These are phyloP conservation scores for Austropuccinia psidii DNA, from an alignment of 1,284 basidiomycete species.

Conservation along the genomic window DNA sequence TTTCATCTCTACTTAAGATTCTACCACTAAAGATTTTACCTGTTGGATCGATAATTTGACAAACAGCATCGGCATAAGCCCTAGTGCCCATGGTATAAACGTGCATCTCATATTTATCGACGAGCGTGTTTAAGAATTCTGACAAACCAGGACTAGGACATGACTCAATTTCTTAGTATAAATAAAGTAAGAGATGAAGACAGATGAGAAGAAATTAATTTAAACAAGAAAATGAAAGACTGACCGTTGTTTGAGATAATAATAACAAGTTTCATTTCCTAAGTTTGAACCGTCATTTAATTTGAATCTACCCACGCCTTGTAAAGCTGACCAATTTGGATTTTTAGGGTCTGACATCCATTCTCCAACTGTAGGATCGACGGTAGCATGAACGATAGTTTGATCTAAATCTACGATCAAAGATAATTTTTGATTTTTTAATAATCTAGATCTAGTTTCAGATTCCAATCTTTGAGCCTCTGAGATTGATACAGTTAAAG, in stretches of 20 bases:
- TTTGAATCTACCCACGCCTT: conserved; percentile 19
- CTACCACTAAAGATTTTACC: conserved; percentile 76
- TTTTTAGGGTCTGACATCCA: conserved; percentile 69
- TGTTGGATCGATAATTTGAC: conserved; percentile 83
- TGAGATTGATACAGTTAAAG: conserved; percentile 49
- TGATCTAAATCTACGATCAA: conserved; percentile 98
- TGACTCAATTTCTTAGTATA: conserved; percentile 28
- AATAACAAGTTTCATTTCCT: conserved; percentile 74
- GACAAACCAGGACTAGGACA: conserved; percentile 69
- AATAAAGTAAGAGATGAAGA: not conserved
- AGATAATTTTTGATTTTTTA: conserved; percentile 69
- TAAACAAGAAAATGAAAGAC: conserved; percentile 41
- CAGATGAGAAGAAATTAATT: not conserved
- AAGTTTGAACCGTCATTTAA: conserved; percentile 10
- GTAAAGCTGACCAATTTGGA: conserved; percentile 26
- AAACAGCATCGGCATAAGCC: conserved; percentile 91
- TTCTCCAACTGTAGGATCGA: conserved; percentile 94
- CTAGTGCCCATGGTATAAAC: conserved; percentile 99
- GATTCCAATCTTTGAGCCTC: conserved; percentile 82
- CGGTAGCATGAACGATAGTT: conserved; percentile 96
- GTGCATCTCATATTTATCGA: conserved; percentile 89
- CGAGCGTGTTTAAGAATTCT: conserved; percentile 64
- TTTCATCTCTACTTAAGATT: conserved; percentile 87
- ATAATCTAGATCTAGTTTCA: conserved; percentile 68
- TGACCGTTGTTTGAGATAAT: conserved; percentile 92